phyloP scores from a whole-genome alignment of 257 asterid genomes.

The Coffea eugenioides region DNA sequence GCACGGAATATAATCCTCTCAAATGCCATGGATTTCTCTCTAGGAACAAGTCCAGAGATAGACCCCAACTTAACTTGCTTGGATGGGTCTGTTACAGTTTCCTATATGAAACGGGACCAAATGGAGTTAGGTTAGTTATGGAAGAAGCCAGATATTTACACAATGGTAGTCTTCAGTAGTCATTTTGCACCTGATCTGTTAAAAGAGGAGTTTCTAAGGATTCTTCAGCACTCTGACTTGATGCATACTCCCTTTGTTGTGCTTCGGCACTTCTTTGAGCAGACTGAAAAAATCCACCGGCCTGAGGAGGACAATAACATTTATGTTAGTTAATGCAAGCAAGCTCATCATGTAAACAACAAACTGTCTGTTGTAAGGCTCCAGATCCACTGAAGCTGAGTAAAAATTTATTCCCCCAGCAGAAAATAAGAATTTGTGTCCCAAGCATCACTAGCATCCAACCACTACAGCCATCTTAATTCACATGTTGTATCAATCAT shows the following conservation, averaged over 20 bases:
- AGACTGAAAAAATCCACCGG: slow-evolving; percentile 81
- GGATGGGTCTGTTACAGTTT: slow-evolving; percentile 56
- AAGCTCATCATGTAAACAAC: neutral
- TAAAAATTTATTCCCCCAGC: neutral
- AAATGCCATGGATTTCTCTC: slow-evolving; percentile 86
- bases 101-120: slow-evolving; percentile 42
- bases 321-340: neutral
- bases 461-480: neutral
- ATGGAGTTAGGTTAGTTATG: slow-evolving; percentile 6
- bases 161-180: neutral
- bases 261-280: slow-evolving; percentile 85
- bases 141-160: neutral
- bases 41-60: slow-evolving; percentile 87
- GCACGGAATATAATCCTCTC: slow-evolving; percentile 98
- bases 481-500: neutral
- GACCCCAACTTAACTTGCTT: slow-evolving; percentile 96
- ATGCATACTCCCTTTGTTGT: slow-evolving; percentile 60
- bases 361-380: neutral
- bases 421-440: neutral
- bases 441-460: neutral
- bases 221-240: slow-evolving; percentile 76
- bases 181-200: slow-evolving; percentile 56
- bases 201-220: slow-evolving; percentile 86
- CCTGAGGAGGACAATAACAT: slow-evolving; percentile 37
- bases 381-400: neutral